These are phyloP conservation scores for Sugiyamaella qingdaonensis DNA, from an alignment of 805 yeast species.

Conservation along the genomic window DNA sequence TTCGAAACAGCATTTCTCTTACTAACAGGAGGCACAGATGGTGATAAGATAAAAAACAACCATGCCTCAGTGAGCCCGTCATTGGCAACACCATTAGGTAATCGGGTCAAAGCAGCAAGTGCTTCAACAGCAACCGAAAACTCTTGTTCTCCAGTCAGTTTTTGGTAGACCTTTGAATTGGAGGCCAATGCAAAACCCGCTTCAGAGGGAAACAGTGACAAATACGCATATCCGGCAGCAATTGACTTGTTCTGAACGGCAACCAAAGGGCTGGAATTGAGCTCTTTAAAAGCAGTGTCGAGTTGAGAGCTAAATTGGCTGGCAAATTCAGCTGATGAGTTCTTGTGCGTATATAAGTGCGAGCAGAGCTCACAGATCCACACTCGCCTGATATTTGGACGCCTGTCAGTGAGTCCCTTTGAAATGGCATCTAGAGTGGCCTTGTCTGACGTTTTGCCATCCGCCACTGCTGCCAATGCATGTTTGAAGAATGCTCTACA, in stretches of 20 bases:
- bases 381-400: conserved; percentile 53
- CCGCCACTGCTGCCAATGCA: conserved; percentile 22
- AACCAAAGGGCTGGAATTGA: conserved; percentile 49
- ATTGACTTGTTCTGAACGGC: conserved; percentile 50
- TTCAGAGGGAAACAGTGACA: not conserved
- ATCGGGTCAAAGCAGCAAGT: not conserved
- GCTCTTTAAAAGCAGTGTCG: conserved; percentile 39
- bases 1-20: not conserved
- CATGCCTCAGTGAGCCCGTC: not conserved
- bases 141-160: conserved; percentile 16
- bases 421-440: conserved; percentile 34
- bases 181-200: not conserved
- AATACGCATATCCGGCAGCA: conserved; percentile 39
- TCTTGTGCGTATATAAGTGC: not conserved
- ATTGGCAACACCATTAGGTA: not conserved
- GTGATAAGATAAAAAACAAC: conserved; percentile 3
- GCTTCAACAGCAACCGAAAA: conserved; percentile 13
- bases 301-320: conserved; percentile 28
- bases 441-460: conserved; percentile 23
- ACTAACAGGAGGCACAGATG: not conserved
- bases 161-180: conserved; percentile 12
- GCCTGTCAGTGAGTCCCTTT: conserved; percentile 65
- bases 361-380: conserved; percentile 60
- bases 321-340: conserved; percentile 15
- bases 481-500: conserved; percentile 49